Evolutionary conservation across 306 rosid species (phyloP).

Genomic region (Begonia fuchsioides): DNA sequence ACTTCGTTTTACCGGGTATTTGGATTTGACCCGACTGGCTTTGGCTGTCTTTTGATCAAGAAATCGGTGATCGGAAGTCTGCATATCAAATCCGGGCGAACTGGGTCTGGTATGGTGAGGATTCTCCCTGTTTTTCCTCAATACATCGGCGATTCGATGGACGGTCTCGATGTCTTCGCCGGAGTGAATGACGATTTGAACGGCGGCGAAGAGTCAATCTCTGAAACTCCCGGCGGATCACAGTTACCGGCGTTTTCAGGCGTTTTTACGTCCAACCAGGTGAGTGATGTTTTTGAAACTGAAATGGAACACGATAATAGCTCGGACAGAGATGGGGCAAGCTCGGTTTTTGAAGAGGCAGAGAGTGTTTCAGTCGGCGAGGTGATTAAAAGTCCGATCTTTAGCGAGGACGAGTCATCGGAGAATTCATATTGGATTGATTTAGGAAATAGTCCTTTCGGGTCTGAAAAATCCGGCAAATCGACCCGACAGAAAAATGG

Average conservation of each 20-base stretch:
- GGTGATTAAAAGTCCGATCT: slow-evolving; percentile 90
- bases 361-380: slow-evolving; percentile 90
- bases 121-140: slow-evolving; percentile 71
- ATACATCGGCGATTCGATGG: slow-evolving; percentile 76
- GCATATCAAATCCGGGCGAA: slow-evolving; percentile 76
- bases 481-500: slow-evolving; percentile 37
- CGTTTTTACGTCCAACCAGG: slow-evolving; percentile 73
- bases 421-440: slow-evolving; percentile 91
- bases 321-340: slow-evolving; percentile 90
- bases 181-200: slow-evolving; percentile 50
- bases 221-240: slow-evolving; percentile 29
- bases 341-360: slow-evolving; percentile 86
- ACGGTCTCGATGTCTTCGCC: slow-evolving; percentile 54
- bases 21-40: slow-evolving; percentile 89
- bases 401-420: slow-evolving; percentile 93
- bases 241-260: slow-evolving; percentile 93
- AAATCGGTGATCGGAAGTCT: slow-evolving; percentile 84
- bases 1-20: slow-evolving; percentile 93
- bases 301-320: slow-evolving; percentile 81
- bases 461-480: slow-evolving; percentile 58
- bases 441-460: slow-evolving; percentile 89
- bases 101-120: slow-evolving; percentile 94
- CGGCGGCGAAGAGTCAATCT: slow-evolving; percentile 15
- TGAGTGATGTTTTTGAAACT: slow-evolving; percentile 81
- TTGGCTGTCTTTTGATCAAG: slow-evolving; percentile 86